Conservation (phyloP, 495 filamentous ascomycete species). For the Penicillium longicatenatum region DNA sequence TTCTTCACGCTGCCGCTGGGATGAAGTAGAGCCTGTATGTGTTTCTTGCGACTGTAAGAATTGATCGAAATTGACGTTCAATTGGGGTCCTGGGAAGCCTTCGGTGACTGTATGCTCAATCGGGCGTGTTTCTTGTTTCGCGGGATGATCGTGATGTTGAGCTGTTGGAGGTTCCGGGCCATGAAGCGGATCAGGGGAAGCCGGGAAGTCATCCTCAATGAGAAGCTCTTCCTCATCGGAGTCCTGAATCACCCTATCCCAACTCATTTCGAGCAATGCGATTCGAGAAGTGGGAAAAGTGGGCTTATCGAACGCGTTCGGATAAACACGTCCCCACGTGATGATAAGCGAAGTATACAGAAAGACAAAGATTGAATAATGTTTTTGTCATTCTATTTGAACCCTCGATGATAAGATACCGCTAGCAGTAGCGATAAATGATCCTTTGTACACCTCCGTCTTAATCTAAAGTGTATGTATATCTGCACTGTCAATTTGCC, state of each 20-base stretch:
- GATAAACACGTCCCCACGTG: conserved; percentile 37
- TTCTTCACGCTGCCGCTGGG: conserved; percentile 43
- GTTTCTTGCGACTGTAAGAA: conserved; percentile 39
- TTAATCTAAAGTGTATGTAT: no score
- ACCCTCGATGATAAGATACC: no score
- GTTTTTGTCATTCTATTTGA: not conserved
- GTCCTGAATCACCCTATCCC: conserved; percentile 49
- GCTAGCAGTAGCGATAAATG: no score
- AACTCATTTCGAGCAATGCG: conserved; percentile 29
- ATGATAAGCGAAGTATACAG: conserved; percentile 28
- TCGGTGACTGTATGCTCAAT: conserved; percentile 10
- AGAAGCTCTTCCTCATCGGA: conserved; percentile 51
- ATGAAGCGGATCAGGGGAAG: conserved; percentile 24
- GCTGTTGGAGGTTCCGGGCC: conserved; percentile 14
- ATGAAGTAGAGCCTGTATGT: conserved; percentile 25
- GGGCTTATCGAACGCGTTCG: conserved; percentile 31
- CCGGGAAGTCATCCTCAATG: conserved; percentile 30
- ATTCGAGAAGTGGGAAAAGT: conserved; percentile 5
- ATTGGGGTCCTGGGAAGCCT: conserved; percentile 16
- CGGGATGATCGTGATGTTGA: conserved; percentile 20
- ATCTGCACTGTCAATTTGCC: no score
- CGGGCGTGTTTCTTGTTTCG: conserved; percentile 17
- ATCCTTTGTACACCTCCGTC: no score
- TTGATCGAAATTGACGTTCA: conserved; percentile 43
- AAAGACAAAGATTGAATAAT: not conserved